Percentiles rank a stretch among this genome's conserved stretches.
phyloP scores from a whole-genome alignment of 2,329 filamentous ascomycete genomes.

The Hypoxylon sp. region DNA sequence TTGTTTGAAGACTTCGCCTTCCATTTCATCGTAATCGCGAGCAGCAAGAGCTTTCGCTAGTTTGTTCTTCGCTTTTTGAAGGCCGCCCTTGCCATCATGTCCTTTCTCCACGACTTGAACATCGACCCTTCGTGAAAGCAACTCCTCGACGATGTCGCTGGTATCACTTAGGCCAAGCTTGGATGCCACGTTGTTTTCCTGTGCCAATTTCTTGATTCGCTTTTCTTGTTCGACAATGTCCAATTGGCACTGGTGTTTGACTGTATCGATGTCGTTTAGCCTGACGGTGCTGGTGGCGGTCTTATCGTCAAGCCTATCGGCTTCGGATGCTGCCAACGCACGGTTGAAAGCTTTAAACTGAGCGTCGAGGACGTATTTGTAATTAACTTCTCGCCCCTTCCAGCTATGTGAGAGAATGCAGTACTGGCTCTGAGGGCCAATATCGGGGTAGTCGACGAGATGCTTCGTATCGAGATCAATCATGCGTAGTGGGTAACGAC shows the following conservation, averaged over 20 bases:
- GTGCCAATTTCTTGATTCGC: slow-evolving; percentile 17
- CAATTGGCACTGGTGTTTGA: slow-evolving; percentile 25
- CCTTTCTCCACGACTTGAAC: slow-evolving; percentile 30
- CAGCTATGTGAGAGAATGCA: slow-evolving; percentile 57
- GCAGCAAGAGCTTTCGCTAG: slow-evolving; percentile 15
- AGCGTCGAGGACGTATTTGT: slow-evolving; percentile 50
- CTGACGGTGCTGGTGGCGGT: neutral
- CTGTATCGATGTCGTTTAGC: slow-evolving; percentile 34
- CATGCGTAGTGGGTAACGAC: slow-evolving; percentile 52
- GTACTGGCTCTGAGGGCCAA: slow-evolving; percentile 52
- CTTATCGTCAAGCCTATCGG: neutral
- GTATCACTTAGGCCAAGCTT: slow-evolving; percentile 21
- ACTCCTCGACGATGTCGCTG: slow-evolving; percentile 15
- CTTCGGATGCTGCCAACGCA: slow-evolving; percentile 10
- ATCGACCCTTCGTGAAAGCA: slow-evolving; percentile 28
- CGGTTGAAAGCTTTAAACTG: slow-evolving; percentile 37
- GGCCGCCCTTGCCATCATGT: slow-evolving; percentile 25
- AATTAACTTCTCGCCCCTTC: slow-evolving; percentile 54
- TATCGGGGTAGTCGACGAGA: slow-evolving; percentile 49
- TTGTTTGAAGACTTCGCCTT: slow-evolving; percentile 33
- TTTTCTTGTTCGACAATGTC: slow-evolving; percentile 35
- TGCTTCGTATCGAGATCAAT: slow-evolving; percentile 55
- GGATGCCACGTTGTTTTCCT: slow-evolving; percentile 13
- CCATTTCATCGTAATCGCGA: slow-evolving; percentile 29
- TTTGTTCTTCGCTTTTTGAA: slow-evolving; percentile 29